Evolutionary conservation across 345 rosid genomes (phyloP).

Genomic region (Nephelium lappaceum): DNA sequence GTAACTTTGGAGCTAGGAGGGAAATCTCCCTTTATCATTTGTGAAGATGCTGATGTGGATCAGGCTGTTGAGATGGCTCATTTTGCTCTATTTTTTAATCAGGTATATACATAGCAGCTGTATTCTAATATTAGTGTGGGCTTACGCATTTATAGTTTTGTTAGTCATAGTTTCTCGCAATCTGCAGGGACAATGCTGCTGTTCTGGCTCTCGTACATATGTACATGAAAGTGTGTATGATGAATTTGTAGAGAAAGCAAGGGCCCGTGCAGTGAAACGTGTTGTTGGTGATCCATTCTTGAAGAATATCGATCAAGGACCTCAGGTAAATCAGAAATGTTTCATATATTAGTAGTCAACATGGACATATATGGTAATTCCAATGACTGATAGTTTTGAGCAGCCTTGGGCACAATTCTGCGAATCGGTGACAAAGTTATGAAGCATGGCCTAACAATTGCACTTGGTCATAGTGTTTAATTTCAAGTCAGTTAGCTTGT

Average conservation of each 20-base stretch:
- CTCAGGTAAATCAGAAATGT: conserved; percentile 61
- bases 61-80: conserved; percentile 87
- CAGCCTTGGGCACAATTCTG: not conserved
- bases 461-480: not conserved
- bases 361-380: not conserved
- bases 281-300: conserved; percentile 89
- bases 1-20: conserved; percentile 98
- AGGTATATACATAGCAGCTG: conserved; percentile 44
- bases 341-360: not conserved
- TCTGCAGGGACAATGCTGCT: conserved; percentile 90
- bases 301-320: conserved; percentile 86
- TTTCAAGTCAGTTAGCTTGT: not conserved
- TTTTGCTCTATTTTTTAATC: conserved; percentile 87
- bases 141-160: not conserved
- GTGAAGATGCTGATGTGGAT: conserved; percentile 94
- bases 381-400: not conserved
- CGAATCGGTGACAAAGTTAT: not conserved
- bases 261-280: conserved; percentile 67
- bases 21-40: conserved; percentile 92
- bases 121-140: not conserved
- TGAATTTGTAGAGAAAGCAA: conserved; percentile 88
- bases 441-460: not conserved
- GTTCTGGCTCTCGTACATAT: conserved; percentile 92
- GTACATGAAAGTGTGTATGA: conserved; percentile 85
- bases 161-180: conserved; percentile 2